Evolutionary conservation across 2,329 filamentous ascomycete genomes (phyloP).

Genomic region (Periconia sp.): DNA sequence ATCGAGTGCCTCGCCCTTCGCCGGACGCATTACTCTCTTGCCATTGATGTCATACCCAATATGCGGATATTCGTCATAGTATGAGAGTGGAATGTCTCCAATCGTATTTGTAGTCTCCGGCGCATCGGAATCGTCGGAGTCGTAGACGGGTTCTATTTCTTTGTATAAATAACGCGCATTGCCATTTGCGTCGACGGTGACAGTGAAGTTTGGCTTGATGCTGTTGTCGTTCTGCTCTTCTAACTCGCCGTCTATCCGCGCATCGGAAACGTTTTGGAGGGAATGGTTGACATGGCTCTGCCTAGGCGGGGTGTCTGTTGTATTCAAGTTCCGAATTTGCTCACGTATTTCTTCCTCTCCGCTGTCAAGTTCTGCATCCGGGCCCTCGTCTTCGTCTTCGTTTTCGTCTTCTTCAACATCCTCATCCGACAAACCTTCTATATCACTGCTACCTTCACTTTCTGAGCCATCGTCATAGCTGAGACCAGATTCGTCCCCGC

Average conservation of each 20-base stretch:
- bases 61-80: slow-evolving; percentile 97
- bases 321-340: slow-evolving; percentile 52
- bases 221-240: slow-evolving; percentile 35
- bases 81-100: slow-evolving; percentile 89
- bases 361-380: slow-evolving; percentile 47
- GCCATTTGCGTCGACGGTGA: slow-evolving; percentile 85
- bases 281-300: slow-evolving; percentile 21
- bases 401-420: slow-evolving; percentile 40
- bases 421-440: slow-evolving; percentile 39
- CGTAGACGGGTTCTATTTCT: slow-evolving; percentile 93
- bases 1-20: slow-evolving; percentile 91
- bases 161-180: slow-evolving; percentile 89
- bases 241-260: slow-evolving; percentile 27
- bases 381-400: slow-evolving; percentile 39
- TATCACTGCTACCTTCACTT: slow-evolving; percentile 39
- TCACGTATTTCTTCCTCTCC: slow-evolving; percentile 51
- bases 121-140: slow-evolving; percentile 91
- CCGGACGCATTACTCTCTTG: slow-evolving; percentile 95
- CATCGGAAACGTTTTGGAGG: slow-evolving; percentile 22
- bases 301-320: slow-evolving; percentile 29
- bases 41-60: slow-evolving; percentile 99
- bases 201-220: slow-evolving; percentile 59
- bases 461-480: slow-evolving; percentile 30
- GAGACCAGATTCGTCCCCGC: slow-evolving; percentile 46
- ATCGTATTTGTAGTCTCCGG: slow-evolving; percentile 86